A percentile compares a stretch with the other conserved stretches of the same genome.
phyloP scores from a whole-genome alignment of 1,284 basidiomycete species.

The Paramarasmius palmivorus region DNA sequence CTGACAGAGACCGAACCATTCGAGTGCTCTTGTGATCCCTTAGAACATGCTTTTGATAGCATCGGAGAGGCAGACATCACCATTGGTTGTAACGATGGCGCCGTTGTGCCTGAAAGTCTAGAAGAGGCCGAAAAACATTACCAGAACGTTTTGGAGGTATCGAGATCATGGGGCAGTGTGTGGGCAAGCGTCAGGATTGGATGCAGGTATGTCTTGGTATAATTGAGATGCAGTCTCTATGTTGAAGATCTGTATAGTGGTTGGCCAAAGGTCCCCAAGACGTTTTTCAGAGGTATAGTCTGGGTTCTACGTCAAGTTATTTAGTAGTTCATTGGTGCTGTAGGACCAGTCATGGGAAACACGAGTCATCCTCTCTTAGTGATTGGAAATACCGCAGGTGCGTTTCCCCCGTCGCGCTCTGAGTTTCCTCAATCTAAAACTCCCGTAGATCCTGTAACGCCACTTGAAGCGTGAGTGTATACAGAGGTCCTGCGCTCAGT shows the following conservation, averaged over 20 bases:
- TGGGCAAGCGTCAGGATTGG: neutral
- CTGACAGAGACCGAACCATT: constrained; percentile 11
- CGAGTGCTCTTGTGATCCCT: constrained; percentile 31
- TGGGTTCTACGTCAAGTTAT: neutral
- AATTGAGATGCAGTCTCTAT: no score
- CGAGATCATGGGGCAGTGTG: neutral
- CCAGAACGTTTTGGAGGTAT: constrained; percentile 18
- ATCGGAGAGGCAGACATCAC: no score
- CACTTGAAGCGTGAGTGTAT: constrained; percentile 27
- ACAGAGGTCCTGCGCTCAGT: neutral
- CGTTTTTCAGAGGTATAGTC: constrained; percentile 33
- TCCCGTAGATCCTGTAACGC: constrained; percentile 40
- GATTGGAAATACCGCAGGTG: constrained; percentile 20
- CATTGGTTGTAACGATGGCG: constrained; percentile 42
- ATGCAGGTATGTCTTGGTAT: neutral
- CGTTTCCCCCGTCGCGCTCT: neutral
- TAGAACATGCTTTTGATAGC: no score
- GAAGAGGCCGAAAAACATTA: constrained; percentile 30
- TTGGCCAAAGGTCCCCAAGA: constrained; percentile 20
- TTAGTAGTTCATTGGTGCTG: neutral
- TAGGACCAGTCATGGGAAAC: constrained; percentile 21
- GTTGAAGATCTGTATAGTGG: no score
- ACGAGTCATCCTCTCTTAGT: constrained; percentile 21
- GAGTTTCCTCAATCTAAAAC: neutral
- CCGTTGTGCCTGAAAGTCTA: constrained; percentile 28